These are phyloP conservation scores for Trypanosoma brucei DNA, from an alignment of 208 protist genomes.

Conservation along the genomic window DNA sequence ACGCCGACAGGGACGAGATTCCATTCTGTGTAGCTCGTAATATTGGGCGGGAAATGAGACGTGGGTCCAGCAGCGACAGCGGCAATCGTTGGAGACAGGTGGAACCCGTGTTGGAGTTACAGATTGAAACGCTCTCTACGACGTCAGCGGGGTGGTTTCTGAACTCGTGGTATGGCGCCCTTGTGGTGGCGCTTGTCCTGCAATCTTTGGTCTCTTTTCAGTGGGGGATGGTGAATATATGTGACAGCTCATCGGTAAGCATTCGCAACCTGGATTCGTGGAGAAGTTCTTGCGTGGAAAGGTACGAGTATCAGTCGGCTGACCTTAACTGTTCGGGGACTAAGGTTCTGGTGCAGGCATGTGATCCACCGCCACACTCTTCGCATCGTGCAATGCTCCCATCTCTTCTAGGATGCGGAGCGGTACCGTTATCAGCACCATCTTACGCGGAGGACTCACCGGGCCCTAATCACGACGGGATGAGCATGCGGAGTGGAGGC, in stretches of 20 bases:
- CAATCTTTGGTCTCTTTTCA: constrained; percentile 54
- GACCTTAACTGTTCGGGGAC: constrained; percentile 2
- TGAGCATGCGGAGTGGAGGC: too few relatives aligned
- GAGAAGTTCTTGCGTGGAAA: constrained; percentile 38
- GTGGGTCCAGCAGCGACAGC: neutral
- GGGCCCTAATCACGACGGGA: too few relatives aligned
- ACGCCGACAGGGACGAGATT: neutral
- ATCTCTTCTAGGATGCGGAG: too few relatives aligned
- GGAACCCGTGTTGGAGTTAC: constrained; percentile 35
- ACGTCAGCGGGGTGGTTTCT: constrained; percentile 42
- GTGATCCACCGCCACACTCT: neutral
- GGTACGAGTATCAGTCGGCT: neutral
- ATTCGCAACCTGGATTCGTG: constrained; percentile 37
- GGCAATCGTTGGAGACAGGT: neutral
- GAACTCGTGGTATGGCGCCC: constrained; percentile 61
- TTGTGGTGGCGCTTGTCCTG: constrained; percentile 46
- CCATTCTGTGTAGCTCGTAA: neutral
- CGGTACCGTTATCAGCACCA: too few relatives aligned
- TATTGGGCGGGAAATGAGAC: neutral
- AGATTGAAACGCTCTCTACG: constrained; percentile 73
- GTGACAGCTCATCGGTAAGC: constrained; percentile 32
- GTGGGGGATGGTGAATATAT: constrained; percentile 67
- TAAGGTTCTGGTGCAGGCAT: neutral
- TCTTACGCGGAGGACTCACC: too few relatives aligned
- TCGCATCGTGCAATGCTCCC: too few relatives aligned